These are phyloP conservation scores for Hamamelis virginiana DNA, from an alignment of 164 flowering plant genomes.

Conservation along the genomic window DNA sequence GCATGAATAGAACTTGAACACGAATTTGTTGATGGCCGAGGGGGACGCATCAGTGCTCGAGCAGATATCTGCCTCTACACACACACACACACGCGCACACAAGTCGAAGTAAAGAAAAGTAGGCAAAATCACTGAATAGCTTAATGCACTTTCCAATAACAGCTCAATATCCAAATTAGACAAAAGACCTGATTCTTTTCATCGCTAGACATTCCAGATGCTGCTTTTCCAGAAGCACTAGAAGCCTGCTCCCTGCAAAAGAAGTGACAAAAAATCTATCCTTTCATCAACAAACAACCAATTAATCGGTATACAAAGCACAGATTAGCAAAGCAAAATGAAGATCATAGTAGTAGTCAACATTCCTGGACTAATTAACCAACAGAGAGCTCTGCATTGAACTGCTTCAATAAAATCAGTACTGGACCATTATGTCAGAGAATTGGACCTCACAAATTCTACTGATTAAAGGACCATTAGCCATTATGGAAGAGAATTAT, in stretches of 20 bases:
- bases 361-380: no score
- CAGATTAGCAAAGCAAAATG: not conserved
- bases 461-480: no score
- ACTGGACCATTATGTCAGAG: no score
- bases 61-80: conserved; percentile 67
- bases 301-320: not conserved
- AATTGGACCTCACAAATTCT: no score
- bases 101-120: not conserved
- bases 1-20: conserved; percentile 28
- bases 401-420: no score
- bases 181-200: conserved; percentile 85
- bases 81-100: not conserved
- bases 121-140: not conserved
- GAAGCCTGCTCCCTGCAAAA: conserved; percentile 84
- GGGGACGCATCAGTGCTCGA: conserved; percentile 87
- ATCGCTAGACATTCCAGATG: conserved; percentile 98
- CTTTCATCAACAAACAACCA: not conserved
- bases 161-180: conserved; percentile 4
- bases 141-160: not conserved
- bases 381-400: no score
- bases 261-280: not conserved
- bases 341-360: not conserved
- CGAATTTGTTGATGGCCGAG: conserved; percentile 56
- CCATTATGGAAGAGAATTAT: no score
- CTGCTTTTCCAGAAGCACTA: conserved; percentile 86